A percentile compares a stretch with the other conserved stretches of the same genome.
These are phyloP conservation scores for Madurella mycetomatis DNA, from an alignment of 2,329 filamentous ascomycete genomes.

Conservation along the genomic window DNA sequence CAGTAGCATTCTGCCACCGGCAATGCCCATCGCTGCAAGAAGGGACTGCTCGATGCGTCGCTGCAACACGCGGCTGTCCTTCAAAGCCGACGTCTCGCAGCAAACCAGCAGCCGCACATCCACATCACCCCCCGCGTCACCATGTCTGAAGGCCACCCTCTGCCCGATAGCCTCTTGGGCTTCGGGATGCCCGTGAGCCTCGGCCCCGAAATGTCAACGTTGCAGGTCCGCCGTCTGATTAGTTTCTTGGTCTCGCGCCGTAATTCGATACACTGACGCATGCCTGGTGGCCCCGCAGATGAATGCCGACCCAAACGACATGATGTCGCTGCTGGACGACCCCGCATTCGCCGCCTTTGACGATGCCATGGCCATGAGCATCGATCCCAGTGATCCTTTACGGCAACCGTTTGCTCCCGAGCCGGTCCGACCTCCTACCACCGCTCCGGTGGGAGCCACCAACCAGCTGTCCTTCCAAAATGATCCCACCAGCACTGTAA, in stretches of 20 bases:
- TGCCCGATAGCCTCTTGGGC: slow-evolving; percentile 15
- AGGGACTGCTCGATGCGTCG: slow-evolving; percentile 8
- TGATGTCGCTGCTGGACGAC: slow-evolving; percentile 44
- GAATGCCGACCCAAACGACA: slow-evolving; percentile 31
- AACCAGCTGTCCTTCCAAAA: slow-evolving; percentile 16
- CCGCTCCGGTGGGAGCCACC: slow-evolving; percentile 3
- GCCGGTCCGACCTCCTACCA: slow-evolving; percentile 12
- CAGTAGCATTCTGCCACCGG: background rate
- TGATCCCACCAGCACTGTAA: slow-evolving; percentile 12
- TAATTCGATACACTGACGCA: slow-evolving; percentile 17
- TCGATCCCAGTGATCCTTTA: slow-evolving; percentile 36
- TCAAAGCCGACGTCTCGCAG: too few species aligned
- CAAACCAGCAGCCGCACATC: too few species aligned
- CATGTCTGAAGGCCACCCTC: slow-evolving; percentile 24
- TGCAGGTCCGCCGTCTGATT: slow-evolving; percentile 19
- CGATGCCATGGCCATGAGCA: slow-evolving; percentile 39
- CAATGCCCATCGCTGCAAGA: slow-evolving; percentile 11
- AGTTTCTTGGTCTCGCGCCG: slow-evolving; percentile 6
- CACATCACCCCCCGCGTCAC: background rate
- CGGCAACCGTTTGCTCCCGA: slow-evolving; percentile 26
- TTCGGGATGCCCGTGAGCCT: slow-evolving; percentile 17
- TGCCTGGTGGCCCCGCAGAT: slow-evolving; percentile 23
- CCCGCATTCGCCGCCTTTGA: slow-evolving; percentile 34
- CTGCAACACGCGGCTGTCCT: background rate
- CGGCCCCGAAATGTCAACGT: slow-evolving; percentile 13